Evolutionary conservation across 176 grass and related monocot genomes (phyloP).

Genomic region (Tillandsia fasciculata): DNA sequence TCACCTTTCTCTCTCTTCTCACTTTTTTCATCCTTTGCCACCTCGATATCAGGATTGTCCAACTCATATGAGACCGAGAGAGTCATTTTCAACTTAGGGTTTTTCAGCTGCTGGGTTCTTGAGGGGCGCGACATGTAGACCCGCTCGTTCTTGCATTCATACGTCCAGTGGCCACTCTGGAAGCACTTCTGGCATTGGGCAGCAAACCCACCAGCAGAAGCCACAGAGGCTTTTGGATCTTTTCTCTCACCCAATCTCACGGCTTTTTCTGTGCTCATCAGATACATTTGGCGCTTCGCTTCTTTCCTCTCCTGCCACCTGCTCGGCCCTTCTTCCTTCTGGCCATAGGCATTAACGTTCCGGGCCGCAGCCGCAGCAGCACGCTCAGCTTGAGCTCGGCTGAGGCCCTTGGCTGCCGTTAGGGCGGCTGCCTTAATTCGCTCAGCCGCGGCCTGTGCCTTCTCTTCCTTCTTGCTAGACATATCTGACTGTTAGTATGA

Average conservation of each 20-base stretch:
- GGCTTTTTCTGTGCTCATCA: conserved; percentile 75
- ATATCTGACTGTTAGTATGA: conserved; percentile 15
- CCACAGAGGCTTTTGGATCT: conserved; percentile 31
- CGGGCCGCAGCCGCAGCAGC: conserved; percentile 41
- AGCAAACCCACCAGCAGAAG: conserved; percentile 26
- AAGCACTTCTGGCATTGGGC: conserved; percentile 74
- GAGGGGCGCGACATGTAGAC: conserved; percentile 58
- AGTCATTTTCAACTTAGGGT: conserved; percentile 51
- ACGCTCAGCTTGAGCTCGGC: conserved; percentile 63
- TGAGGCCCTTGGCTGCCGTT: conserved; percentile 63
- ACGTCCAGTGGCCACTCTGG: conserved; percentile 69
- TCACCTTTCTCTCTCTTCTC: conserved; percentile 22
- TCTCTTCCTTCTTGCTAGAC: conserved; percentile 51
- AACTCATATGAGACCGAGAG: conserved; percentile 35
- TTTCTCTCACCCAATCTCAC: conserved; percentile 59
- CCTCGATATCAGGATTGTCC: conserved; percentile 55
- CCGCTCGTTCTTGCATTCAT: conserved; percentile 71
- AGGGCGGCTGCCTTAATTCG: conserved; percentile 46
- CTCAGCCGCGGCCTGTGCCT: conserved; percentile 38
- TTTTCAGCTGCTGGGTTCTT: conserved; percentile 56
- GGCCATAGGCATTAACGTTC: conserved; percentile 76
- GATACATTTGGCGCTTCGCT: conserved; percentile 82
- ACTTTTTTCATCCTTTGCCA: conserved; percentile 31
- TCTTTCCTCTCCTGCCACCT: conserved; percentile 72
- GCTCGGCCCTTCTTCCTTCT: conserved; percentile 84